Evolutionary conservation across 2,329 filamentous ascomycete species (phyloP), one percentile per base, ranked within the genome.

Genomic region (Phyllosticta capitalensis): DNA sequence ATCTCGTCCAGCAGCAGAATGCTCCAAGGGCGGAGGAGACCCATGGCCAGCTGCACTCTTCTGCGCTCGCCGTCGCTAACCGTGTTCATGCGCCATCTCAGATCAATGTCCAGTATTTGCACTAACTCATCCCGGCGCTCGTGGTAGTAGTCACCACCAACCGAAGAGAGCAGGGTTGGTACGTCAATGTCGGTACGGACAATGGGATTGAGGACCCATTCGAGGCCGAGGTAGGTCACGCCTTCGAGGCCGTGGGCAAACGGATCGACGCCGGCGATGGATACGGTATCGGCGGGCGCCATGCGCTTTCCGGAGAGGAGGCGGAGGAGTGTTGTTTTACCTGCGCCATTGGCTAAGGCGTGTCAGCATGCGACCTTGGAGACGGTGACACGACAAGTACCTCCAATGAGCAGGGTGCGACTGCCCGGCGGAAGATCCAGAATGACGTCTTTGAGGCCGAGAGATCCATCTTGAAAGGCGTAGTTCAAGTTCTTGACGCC

Each of bases 121-220:
- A 97, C 84, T 48, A 99, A 81, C 79, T 96, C 89, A 71, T 97
- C 92, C 24, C 92, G 82, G 0, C 94, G 86, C 19, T 82, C 86
- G 0, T 88, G 83, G 74, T 89, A 99, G 65, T 84, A 83, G 72
- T 95, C 83, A 12, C 94, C 94, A 62, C 94, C 94, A 0, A 99
- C 89, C 2, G 86, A 90, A 54, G 84, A 78, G 24, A 99, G 84
- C 5, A 99, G 83, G 65, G 95, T 92, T 3, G 82, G 83, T 3
- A 99, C 92, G 61, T 90, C 90, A 66, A 99, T 96, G 74, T 99
- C 94, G 28, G 88, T 95, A 56, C 92, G 88, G 54, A 97, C 94
- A 67, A 97, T 95, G 54, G 89, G 90, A 78, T 97, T 97, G 9
- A 99, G 83, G 2, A 97, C 94, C 94, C 94, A 99, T 79, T 99